Base-by-base conservation (phyloP, 2,329 filamentous ascomycete species). In the Xylariales sp. region DNA sequence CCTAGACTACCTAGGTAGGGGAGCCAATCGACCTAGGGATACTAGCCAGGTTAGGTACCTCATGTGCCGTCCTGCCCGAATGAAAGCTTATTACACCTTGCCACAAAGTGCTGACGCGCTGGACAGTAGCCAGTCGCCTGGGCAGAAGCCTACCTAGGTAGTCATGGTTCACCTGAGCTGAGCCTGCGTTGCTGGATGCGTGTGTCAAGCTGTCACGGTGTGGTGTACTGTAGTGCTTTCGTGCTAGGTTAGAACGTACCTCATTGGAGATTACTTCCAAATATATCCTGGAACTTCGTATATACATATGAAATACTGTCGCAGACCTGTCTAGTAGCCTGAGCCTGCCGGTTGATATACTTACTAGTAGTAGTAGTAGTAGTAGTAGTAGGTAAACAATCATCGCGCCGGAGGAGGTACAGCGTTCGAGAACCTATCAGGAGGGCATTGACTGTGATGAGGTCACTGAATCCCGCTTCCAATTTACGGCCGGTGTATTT, bases 191-290 rank as follows among this genome's bases (percentile, higher is more conserved):
- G 43, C 36, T 41, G 32, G 52, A 8, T 23, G 14, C 34, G 23
- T 23, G 32, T 57, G 46, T 59, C 4, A 45, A 57, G 39, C 32
- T 39, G 55, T 8, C 16, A 43, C 53, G 16, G 39, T 34, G 30
- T 43, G 32, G 41, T 12, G 2, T 41, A 12, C 10, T 12, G 10
- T 4, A 41, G 39, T 48, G 32, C 50, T 54, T 41, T 39, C 56
- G 55, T 28, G 56, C 8, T 10, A 45, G 43, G n/a, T 49, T 5
- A 34, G 45, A 23, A 45, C n/a, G 8, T 39, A 41, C 49, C 53
- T 5, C 32, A 65, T 68, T 69, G 57, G 57, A 49, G 62, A 65
- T 57, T 57, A 56, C 43, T 70, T 68, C 68, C 62, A 70, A 65
- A 70, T 68, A 68, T 70, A 70, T 56, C 68, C 58, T 49, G 23